Conservation (phyloP, 1,139 yeast species). For the Candida sanyaensis region DNA sequence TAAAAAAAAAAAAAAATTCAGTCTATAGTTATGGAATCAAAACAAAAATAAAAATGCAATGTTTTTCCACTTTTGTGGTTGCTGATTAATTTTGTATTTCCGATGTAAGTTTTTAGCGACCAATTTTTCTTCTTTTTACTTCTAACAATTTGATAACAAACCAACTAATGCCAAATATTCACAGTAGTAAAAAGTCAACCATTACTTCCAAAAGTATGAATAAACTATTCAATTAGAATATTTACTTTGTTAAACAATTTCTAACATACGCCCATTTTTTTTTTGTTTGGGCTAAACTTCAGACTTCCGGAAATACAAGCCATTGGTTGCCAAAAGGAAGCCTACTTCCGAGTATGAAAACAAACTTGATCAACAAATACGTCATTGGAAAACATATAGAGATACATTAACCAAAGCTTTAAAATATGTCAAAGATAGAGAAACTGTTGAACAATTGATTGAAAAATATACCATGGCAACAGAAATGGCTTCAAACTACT, state of each 20-base stretch:
- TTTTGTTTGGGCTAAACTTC: not conserved
- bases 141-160: not conserved
- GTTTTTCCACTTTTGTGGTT: no score
- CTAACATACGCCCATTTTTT: not conserved
- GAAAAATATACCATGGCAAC: constrained; percentile 16
- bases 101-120: no score
- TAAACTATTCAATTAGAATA: no score
- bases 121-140: not conserved
- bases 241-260: not conserved
- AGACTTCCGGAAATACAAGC: constrained; percentile 4
- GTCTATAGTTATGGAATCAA: no score
- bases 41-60: no score
- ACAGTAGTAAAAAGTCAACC: not conserved
- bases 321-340: constrained; percentile 2
- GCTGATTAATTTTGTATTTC: no score
- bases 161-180: not conserved
- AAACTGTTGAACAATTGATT: constrained; percentile 12
- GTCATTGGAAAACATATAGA: constrained; percentile 11
- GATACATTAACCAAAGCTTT: constrained; percentile 17
- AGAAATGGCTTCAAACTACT: constrained; percentile 18
- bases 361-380: constrained; percentile 14
- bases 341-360: constrained; percentile 7
- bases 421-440: constrained; percentile 13
- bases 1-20: no score
- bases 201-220: not conserved